phyloP scores from a whole-genome alignment of 441 rosid genomes.

The Croton setiger region DNA sequence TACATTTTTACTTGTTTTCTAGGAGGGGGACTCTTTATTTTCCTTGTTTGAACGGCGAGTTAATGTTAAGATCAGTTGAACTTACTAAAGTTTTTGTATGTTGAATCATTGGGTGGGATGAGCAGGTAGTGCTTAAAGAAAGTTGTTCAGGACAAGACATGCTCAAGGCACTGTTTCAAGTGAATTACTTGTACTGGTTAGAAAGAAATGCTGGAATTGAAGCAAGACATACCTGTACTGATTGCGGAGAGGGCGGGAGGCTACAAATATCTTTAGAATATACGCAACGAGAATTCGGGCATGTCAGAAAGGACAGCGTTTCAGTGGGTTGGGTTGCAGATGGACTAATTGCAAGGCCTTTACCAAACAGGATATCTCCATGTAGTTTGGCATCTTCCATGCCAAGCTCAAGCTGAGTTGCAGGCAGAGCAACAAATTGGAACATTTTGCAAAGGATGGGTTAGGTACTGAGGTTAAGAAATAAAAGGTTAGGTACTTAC shows the following conservation, averaged over 20 bases:
- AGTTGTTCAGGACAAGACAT: constrained; percentile 71
- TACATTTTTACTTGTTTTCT: too few relatives aligned
- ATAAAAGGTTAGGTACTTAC: too few relatives aligned
- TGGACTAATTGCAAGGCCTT: constrained; percentile 91
- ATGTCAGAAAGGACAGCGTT: constrained; percentile 66
- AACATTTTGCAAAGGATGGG: too few relatives aligned
- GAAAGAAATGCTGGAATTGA: constrained; percentile 87
- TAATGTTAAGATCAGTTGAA: not conserved
- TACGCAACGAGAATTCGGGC: constrained; percentile 74
- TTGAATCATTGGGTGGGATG: constrained; percentile 16
- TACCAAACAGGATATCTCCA: constrained; percentile 52
- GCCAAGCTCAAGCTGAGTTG: constrained; percentile 15
- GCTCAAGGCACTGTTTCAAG: constrained; percentile 94
- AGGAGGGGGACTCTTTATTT: not conserved
- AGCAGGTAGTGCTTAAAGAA: constrained; percentile 88
- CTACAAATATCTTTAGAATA: constrained; percentile 79
- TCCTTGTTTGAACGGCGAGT: not conserved
- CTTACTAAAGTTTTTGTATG: not conserved
- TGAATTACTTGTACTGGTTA: constrained; percentile 84
- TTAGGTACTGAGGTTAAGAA: too few relatives aligned
- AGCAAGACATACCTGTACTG: constrained; percentile 45
- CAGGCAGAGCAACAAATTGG: not conserved
- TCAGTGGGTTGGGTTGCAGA: constrained; percentile 75
- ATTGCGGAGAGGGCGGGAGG: constrained; percentile 72
- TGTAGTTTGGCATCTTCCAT: constrained; percentile 29